Conservation (phyloP, 208 protist species). For the Phytomonas sp. region DNA sequence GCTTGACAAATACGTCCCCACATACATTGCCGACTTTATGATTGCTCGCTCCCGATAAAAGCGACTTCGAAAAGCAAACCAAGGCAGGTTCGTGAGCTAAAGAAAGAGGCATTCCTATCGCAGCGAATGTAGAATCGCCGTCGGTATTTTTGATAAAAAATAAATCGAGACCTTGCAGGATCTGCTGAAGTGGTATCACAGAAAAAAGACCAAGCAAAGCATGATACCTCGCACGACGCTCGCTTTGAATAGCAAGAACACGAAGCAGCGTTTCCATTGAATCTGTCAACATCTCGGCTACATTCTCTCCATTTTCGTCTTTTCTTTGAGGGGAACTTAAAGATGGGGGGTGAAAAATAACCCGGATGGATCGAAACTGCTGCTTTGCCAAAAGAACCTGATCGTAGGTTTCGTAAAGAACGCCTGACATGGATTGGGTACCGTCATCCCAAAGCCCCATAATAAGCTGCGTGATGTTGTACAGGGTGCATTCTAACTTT, state of each 20-base stretch:
- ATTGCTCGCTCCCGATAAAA: conserved; percentile 59
- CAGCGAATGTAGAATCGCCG: neutral
- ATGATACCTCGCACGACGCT: conserved; percentile 83
- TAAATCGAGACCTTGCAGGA: conserved; percentile 30
- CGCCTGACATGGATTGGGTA: conserved; percentile 76
- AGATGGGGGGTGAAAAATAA: neutral
- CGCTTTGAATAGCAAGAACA: conserved; percentile 48
- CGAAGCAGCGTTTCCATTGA: conserved; percentile 22
- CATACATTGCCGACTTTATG: conserved; percentile 77
- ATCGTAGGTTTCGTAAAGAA: conserved; percentile 76
- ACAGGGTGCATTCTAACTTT: conserved; percentile 31
- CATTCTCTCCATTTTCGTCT: neutral
- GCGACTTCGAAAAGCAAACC: conserved; percentile 31
- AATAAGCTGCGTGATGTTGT: conserved; percentile 57
- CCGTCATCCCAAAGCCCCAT: conserved; percentile 86
- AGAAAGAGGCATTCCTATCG: neutral
- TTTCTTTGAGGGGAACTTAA: neutral
- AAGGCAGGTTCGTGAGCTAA: conserved; percentile 7
- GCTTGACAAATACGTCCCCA: conserved; percentile 68
- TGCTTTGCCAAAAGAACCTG: conserved; percentile 18
- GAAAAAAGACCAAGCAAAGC: conserved; percentile 60
- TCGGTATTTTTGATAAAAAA: conserved; percentile 16
- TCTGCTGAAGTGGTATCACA: conserved; percentile 31
- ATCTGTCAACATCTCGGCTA: neutral
- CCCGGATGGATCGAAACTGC: neutral